Evolutionary conservation across 1,139 yeast species (phyloP), one percentile per base, ranked within the genome.

Genomic region (Maudiozyma humilis): DNA sequence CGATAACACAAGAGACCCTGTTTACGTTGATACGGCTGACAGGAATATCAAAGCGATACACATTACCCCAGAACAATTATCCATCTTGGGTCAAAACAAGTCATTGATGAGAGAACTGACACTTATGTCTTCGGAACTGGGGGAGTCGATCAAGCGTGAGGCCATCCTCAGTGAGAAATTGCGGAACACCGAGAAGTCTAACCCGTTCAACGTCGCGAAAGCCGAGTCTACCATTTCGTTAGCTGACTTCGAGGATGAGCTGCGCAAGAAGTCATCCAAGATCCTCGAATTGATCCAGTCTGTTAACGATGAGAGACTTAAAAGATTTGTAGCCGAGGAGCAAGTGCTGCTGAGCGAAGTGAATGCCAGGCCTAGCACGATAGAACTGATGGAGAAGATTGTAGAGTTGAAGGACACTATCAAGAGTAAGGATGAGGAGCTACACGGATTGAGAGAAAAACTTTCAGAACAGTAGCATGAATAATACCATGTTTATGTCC

Each of bases 321-420:
- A 78, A 46, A 63, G 91, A 43, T 79, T 74, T 50, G 74, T 81
- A 15, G 79, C 86, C 35, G 91, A 83, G 57, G 88, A 82, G 49
- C 83, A 79, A 54, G 78, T 78, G 0, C 59, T 79, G 40, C 59
- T 78, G 32, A 59, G 70, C 50, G 84, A 79, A 52, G 70, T 73
- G 49, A 81, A 81, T 2, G 69, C 68, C 40, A 62, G 66, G 10
- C 68, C 85, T 25, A 74, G 78, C 42, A 67, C 78, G 1, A 65
- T 78, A 30, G 79, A 79, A 44, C 58, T 81, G 48, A 73, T 75
- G 41, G 74, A 76, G 52, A 79, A 77, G 47, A 77, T 79, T 51
- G 71, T 78, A 8, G 76, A 74, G 44, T 56, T 78, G 43, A 69
- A 73, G 55, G 61, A 69, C 44, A 72, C 71, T 52, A 57, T 77